These are phyloP conservation scores for Lolium rigidum DNA, from an alignment of 176 grass and related monocot genomes.

Conservation along the genomic window DNA sequence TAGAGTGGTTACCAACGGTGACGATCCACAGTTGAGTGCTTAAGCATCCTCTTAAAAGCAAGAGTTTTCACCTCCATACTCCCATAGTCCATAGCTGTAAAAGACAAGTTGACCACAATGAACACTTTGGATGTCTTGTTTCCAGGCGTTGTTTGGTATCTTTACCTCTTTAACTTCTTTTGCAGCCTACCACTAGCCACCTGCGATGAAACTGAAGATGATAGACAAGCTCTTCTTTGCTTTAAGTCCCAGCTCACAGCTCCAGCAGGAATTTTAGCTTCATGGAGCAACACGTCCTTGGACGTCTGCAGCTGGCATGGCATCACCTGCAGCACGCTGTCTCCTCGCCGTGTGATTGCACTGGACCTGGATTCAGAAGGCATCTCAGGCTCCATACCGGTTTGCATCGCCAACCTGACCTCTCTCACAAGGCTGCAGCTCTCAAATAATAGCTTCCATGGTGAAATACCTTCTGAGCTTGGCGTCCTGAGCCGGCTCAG, in stretches of 20 bases:
- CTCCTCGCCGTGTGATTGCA: not conserved
- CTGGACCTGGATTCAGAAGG: constrained; percentile 42
- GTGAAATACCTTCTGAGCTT: constrained; percentile 45
- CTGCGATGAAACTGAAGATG: too few relatives aligned
- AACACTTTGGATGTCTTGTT: not conserved
- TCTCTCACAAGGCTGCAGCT: constrained; percentile 46
- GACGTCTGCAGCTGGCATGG: constrained; percentile 50
- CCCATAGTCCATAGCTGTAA: not conserved
- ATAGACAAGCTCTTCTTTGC: constrained; percentile 45
- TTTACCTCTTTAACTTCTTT: not conserved
- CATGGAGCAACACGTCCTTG: constrained; percentile 49
- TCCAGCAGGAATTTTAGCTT: not conserved
- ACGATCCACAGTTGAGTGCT: not conserved
- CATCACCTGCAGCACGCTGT: constrained; percentile 12
- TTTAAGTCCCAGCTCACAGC: constrained; percentile 43
- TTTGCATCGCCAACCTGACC: constrained; percentile 46
- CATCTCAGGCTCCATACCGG: constrained; percentile 39
- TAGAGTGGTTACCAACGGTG: not conserved
- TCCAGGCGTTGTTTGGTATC: not conserved
- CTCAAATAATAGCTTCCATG: constrained; percentile 50
- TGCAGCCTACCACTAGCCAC: not conserved
- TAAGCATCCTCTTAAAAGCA: not conserved
- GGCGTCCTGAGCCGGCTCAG: constrained; percentile 42
- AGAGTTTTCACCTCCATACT: not conserved
- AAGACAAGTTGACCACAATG: not conserved